Evolutionary conservation across 352 stramenopile genomes (phyloP), one percentile per base, ranked within the genome.

Genomic region (Globisporangium yorkense): DNA sequence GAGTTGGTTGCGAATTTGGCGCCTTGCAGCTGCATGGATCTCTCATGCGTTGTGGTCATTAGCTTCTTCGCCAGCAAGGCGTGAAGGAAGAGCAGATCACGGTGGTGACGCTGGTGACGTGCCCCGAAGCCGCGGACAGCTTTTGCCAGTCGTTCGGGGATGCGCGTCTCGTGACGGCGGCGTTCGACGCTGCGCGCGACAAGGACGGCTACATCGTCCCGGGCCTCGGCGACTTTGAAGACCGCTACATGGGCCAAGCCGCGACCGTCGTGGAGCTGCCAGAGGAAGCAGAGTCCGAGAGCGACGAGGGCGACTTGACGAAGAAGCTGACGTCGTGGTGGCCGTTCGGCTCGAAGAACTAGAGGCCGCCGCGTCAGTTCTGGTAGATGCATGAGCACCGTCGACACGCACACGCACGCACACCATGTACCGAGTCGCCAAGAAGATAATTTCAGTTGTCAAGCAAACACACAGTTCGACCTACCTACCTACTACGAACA

Each of bases 21-120:
- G 24, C 24, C 24, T 27, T 27, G 24, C 24, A 27, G 24, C 2
- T 27, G 24, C 24, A 27, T 27, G 24, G 24, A 27, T 27, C 24
- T 27, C 24, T 27, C 24, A 27, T 27, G 1, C 24, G 24, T 27
- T 27, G 24, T 27, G 24, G 24, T 27, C 24, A 27, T 27, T 27
- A 94, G 81, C 63, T 89, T 31, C 61, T 94, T 44, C 82, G 75
- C 37, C 76, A 91, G 24, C 66, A 87, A 58, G 82, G 82, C 31
- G 84, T 90, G 0, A 68, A 85, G 35, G 71, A 90, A 48, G 80
- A 88, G 44, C 81, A 92, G 57, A 87, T 94, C 45, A 90, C 84
- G 27, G 67, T 94, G 3, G 80, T 92, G 20, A 89, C 82, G 15
- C 71, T 94, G 9, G 79, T 92, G 10, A 94, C 82, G 33, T 89